Percentiles rank a stretch among this genome's conserved stretches.
These are phyloP conservation scores for Fragaria ananassa DNA, from an alignment of 306 rosid species.

Conservation along the genomic window DNA sequence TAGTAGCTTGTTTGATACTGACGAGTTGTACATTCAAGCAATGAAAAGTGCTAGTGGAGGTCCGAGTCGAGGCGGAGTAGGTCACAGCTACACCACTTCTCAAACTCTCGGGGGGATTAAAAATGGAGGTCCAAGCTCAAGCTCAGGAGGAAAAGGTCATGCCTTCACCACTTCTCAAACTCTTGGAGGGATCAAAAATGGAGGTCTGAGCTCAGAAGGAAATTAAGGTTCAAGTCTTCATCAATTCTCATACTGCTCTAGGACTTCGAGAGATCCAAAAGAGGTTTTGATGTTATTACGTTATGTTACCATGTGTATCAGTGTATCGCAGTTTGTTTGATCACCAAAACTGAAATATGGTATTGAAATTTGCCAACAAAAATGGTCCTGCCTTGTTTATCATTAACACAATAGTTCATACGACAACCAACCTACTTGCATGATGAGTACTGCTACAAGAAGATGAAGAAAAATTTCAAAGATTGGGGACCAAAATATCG, in stretches of 20 bases:
- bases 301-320: too few relatives aligned
- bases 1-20: slow-evolving; percentile 14
- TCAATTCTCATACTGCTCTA: slow-evolving; percentile 10
- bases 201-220: slow-evolving; percentile 30
- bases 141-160: slow-evolving; percentile 25
- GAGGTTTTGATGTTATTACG: too few relatives aligned
- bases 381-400: slow-evolving; percentile 8
- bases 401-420: background rate
- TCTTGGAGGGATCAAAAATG: slow-evolving; percentile 27
- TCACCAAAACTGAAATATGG: background rate
- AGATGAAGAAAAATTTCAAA: slow-evolving; percentile 7
- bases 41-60: slow-evolving; percentile 27
- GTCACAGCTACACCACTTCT: slow-evolving; percentile 17
- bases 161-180: slow-evolving; percentile 18
- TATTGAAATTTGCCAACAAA: slow-evolving; percentile 11
- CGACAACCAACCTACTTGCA: background rate
- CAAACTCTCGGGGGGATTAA: slow-evolving; percentile 28
- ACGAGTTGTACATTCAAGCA: slow-evolving; percentile 11
- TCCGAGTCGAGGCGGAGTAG: slow-evolving; percentile 26
- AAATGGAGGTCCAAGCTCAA: slow-evolving; percentile 34
- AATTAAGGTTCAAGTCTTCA: slow-evolving; percentile 10
- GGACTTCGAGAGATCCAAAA: slow-evolving; percentile 18
- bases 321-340: background rate
- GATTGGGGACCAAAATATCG: slow-evolving; percentile 25
- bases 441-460: background rate